Percentiles rank a stretch among this genome's conserved stretches.
phyloP scores from a whole-genome alignment of 108 stramenopile genomes.

The Nitzschia inconspicua region DNA sequence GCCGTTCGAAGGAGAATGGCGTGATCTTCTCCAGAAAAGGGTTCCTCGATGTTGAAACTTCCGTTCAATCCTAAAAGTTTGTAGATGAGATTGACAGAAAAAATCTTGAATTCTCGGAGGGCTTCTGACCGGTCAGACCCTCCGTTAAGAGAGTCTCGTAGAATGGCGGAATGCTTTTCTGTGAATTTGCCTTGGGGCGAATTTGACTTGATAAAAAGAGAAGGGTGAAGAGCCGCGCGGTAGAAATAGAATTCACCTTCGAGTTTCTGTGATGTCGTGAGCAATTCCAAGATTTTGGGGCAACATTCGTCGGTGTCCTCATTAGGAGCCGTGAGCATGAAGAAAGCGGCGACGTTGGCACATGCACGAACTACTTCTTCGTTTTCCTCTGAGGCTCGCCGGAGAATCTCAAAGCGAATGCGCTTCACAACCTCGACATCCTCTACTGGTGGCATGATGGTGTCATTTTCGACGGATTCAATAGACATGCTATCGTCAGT shows the following conservation, averaged over 20 bases:
- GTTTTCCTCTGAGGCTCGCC: conserved; percentile 2
- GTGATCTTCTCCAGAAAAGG: conserved; percentile 12
- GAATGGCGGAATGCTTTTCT: conserved; percentile 9
- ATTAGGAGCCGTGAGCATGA: conserved; percentile 58
- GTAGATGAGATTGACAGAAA: conserved; percentile 54
- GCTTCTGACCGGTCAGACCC: conserved; percentile 34
- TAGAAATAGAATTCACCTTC: conserved; percentile 47
- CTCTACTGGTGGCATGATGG: conserved; percentile 19
- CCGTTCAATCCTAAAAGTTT: conserved; percentile 30
- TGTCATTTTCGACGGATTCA: conserved; percentile 2
- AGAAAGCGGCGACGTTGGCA: conserved; percentile 43
- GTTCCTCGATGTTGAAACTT: conserved; percentile 18
- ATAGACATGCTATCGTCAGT: conserved; percentile 28
- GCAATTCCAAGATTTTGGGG: conserved; percentile 33
- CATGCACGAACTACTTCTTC: conserved; percentile 16
- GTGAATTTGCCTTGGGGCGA: not conserved
- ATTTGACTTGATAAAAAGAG: not conserved
- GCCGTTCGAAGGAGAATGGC: conserved; percentile 29
- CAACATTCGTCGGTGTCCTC: conserved; percentile 19
- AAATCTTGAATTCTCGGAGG: conserved; percentile 52
- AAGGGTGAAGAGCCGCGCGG: conserved; percentile 48
- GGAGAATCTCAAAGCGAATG: conserved; percentile 17
- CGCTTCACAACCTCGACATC: conserved; percentile 3
- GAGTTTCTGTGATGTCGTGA: conserved; percentile 32
- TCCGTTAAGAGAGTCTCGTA: conserved; percentile 14